Evolutionary conservation across 495 filamentous ascomycete genomes (phyloP).

Genomic region (Daldinia decipiens): DNA sequence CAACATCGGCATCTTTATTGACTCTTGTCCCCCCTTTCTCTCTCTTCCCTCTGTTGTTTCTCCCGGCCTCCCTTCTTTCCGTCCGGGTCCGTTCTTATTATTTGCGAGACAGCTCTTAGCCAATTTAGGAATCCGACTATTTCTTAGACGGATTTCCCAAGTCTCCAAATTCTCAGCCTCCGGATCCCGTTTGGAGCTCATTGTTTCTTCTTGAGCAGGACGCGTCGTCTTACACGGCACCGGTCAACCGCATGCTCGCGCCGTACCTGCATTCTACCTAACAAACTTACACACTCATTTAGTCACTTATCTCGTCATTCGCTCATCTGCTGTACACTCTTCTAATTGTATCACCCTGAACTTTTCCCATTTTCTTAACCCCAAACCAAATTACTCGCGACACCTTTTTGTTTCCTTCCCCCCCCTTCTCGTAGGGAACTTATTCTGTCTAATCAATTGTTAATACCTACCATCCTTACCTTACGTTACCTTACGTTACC

Average conservation of each 20-base stretch:
- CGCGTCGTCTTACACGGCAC: slow-evolving; percentile 34
- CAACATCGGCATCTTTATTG: slow-evolving; percentile 40
- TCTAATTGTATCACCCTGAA: slow-evolving; percentile 21
- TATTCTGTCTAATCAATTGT: slow-evolving; percentile 39
- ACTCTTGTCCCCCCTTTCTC: slow-evolving; percentile 28
- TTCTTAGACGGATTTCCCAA: slow-evolving; percentile 15
- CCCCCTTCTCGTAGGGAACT: slow-evolving; percentile 24
- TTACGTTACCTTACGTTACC: slow-evolving; percentile 9
- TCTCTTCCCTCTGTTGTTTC: slow-evolving; percentile 24
- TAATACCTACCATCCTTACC: slow-evolving; percentile 31
- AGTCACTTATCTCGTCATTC: slow-evolving; percentile 35
- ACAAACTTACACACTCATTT: slow-evolving; percentile 40
- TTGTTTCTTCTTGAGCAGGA: slow-evolving; percentile 42
- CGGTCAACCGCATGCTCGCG: slow-evolving; percentile 28
- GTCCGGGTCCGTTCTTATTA: slow-evolving; percentile 33
- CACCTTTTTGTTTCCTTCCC: slow-evolving; percentile 30
- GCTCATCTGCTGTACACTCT: slow-evolving; percentile 26
- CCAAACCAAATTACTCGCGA: slow-evolving; percentile 24
- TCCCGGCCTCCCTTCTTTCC: slow-evolving; percentile 36
- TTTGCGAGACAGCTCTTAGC: slow-evolving; percentile 40
- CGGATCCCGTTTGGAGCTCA: slow-evolving; percentile 30
- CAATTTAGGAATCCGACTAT: slow-evolving; percentile 38
- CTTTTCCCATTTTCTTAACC: slow-evolving; percentile 13
- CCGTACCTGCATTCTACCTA: slow-evolving; percentile 33
- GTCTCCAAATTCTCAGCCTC: slow-evolving; percentile 42